Evolutionary conservation across 768 basidiomycete species (phyloP), one percentile per base, ranked within the genome.

Genomic region (Russula earlei): DNA sequence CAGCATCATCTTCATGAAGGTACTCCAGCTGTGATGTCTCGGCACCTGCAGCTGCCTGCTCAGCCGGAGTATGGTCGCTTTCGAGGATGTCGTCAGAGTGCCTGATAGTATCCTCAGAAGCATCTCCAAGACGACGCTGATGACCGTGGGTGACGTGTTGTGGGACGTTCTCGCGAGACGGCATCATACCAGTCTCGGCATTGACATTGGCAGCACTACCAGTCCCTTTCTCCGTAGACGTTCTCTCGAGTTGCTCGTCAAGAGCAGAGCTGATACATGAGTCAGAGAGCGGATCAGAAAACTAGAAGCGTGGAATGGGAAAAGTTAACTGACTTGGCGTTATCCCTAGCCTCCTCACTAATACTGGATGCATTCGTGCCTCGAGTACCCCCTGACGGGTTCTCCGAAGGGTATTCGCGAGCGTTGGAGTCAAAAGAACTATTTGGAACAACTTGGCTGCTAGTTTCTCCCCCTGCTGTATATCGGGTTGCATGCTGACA

Each of bases 41-140:
- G n/a, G 68, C 65, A 38, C 75, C 70, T 49, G 67, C 69, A 3
- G 69, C 67, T 29, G 67, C 58, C 8, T 67, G 64, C 17, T 60
- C 45, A 4, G 34, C 20, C 33, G 66, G 67, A 5, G 68, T 51
- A 25, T 78, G 72, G 0, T 68, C 66, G 11, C 71, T 67, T 54
- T 75, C 73, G 52, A 86, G 71, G 57, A 97, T 95, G 56, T 91
- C 86, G 55, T 93, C 82, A 61, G 91, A 81, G n/a, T 85, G 82
- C 58, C 86, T 81, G 47, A 79, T 82, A 52, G 94, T 85, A 63
- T 94, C 86, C 61, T 85, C 80, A 49, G 90, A 68, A 0, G 87
- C 79, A 64, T 96, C 92, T 29, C 92, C 92, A 2, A 93, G 80
- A 60, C 81, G 87, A 48, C 91, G 88, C 36, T 83, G 69, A 4